A percentile compares a stretch with the other conserved stretches of the same genome.
These are phyloP conservation scores for Xenosphaeropsis pyriputrescens DNA, from an alignment of 2,329 filamentous ascomycete genomes.

Conservation along the genomic window DNA sequence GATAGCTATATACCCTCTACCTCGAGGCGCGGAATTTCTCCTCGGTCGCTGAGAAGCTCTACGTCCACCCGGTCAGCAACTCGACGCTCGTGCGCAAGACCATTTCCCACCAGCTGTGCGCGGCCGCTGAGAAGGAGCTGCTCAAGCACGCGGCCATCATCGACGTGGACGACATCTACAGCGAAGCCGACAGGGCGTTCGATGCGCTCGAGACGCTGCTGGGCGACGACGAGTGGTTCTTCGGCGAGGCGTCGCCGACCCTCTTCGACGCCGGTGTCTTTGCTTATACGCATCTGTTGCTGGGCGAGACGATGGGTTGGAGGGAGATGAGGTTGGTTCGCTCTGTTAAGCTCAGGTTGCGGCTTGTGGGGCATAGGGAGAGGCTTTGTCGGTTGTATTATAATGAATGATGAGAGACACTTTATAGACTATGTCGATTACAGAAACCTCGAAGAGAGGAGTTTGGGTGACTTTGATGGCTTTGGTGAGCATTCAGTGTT, in stretches of 20 bases:
- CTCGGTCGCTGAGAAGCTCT: conserved; percentile 53
- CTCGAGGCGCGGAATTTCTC: conserved; percentile 51
- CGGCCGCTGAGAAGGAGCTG: conserved; percentile 63
- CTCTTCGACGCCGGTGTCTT: conserved; percentile 84
- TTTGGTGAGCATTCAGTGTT: too few species aligned
- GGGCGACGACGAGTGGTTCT: conserved; percentile 45
- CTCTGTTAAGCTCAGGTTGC: conserved; percentile 38
- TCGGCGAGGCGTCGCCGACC: conserved; percentile 36
- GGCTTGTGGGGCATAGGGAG: conserved; percentile 50
- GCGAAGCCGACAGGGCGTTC: conserved; percentile 46
- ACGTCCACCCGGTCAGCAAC: conserved; percentile 50
- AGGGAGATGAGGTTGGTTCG: conserved; percentile 42
- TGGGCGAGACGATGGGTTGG: conserved; percentile 48
- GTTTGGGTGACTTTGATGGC: too few species aligned
- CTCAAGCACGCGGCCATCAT: conserved; percentile 40
- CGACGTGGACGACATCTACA: conserved; percentile 39
- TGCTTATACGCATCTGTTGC: conserved; percentile 71
- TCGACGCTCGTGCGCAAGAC: conserved; percentile 45
- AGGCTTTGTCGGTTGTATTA: conserved; percentile 30
- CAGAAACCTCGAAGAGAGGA: too few species aligned
- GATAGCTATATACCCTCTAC: conserved; percentile 67
- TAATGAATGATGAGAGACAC: conserved; percentile 4
- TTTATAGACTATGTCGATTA: too few species aligned
- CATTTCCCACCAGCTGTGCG: conserved; percentile 51
- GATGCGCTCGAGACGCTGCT: conserved; percentile 44